Evolutionary conservation across 2,329 filamentous ascomycete genomes (phyloP), one percentile per base, ranked within the genome.

Genomic region (Penicillium sp.): DNA sequence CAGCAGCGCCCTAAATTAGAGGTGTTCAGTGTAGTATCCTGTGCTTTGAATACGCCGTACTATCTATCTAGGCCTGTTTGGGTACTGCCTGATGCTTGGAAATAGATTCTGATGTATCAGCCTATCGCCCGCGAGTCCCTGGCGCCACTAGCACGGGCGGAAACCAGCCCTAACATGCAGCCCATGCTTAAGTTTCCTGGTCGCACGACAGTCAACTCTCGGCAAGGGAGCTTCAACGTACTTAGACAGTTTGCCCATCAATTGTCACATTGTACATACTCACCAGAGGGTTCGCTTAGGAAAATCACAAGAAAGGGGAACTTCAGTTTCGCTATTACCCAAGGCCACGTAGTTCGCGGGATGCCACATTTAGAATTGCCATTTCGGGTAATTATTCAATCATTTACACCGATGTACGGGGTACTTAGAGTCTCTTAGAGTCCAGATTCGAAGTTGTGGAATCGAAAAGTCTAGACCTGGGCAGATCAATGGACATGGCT

Each of bases 111-210:
- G 26, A 26, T 35, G 34, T 38, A 47, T 52, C 39, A 53, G 32
- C 55, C 48, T 53, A 58, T 8, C 16, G 47, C 39, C 45, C 47
- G 35, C 35, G n/a, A 39, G 16, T 30, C 35, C 9, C 41, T 51
- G 40, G 47, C 56, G 56, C 54, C 54, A 59, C 51, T 32, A 43
- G 46, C 41, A 55, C 56, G 47, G 42, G 34, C 39, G 45, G 50
- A 35, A 30, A 38, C 18, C 53, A 36, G 59, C 45, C 50, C 39
- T 30, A 48, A 52, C 53, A 55, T 63, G 58, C 60, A 59, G 58
- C 54, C 54, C 19, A 52, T 43, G 54, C 44, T 47, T 45, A 45
- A 30, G 14, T 51, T 26, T 40, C 16, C 35, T 19, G 40, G 48
- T 56, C 48, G 36, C 51, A 54, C 58, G 11, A 34, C 45, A 49